Conservation (phyloP, 2,329 filamentous ascomycete genomes). For the Exophiala calicioides region DNA sequence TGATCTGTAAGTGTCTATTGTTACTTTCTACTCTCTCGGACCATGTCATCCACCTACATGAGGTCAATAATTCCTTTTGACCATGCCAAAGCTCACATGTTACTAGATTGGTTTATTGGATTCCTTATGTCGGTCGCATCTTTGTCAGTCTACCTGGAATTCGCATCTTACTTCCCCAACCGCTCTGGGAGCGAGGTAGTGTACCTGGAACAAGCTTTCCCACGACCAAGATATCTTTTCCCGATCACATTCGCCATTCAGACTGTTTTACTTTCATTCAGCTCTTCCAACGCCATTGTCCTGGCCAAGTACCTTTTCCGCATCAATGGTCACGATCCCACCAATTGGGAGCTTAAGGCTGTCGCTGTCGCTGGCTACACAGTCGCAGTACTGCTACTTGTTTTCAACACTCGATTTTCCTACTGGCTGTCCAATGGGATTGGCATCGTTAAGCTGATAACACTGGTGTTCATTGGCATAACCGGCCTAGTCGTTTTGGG, state of each 20-base stretch:
- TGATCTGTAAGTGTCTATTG: too few relatives aligned
- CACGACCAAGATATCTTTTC: conserved; percentile 64
- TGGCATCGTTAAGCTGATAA: conserved; percentile 61
- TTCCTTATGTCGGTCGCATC: conserved; percentile 59
- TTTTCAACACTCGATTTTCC: conserved; percentile 60
- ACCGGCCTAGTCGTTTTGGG: conserved; percentile 65
- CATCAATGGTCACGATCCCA: conserved; percentile 53
- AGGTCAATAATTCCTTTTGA: too few relatives aligned
- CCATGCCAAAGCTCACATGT: too few relatives aligned
- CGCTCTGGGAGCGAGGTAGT: conserved; percentile 67
- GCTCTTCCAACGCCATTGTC: conserved; percentile 66
- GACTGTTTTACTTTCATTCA: conserved; percentile 64
- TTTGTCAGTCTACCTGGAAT: conserved; percentile 64
- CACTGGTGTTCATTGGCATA: conserved; percentile 63
- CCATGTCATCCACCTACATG: too few relatives aligned
- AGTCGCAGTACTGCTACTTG: conserved; percentile 51
- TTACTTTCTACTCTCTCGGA: too few relatives aligned
- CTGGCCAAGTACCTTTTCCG: conserved; percentile 64
- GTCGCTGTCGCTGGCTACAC: conserved; percentile 66
- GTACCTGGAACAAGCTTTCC: conserved; percentile 68
- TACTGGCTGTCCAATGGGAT: conserved; percentile 59
- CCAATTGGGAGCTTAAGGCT: conserved; percentile 66
- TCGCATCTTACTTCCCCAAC: conserved; percentile 65
- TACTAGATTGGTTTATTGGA: conserved; percentile 66
- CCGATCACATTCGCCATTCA: conserved; percentile 66